Percentiles rank a stretch among this genome's conserved stretches.
phyloP scores from a whole-genome alignment of 805 yeast genomes.

The Lachancea cidri region DNA sequence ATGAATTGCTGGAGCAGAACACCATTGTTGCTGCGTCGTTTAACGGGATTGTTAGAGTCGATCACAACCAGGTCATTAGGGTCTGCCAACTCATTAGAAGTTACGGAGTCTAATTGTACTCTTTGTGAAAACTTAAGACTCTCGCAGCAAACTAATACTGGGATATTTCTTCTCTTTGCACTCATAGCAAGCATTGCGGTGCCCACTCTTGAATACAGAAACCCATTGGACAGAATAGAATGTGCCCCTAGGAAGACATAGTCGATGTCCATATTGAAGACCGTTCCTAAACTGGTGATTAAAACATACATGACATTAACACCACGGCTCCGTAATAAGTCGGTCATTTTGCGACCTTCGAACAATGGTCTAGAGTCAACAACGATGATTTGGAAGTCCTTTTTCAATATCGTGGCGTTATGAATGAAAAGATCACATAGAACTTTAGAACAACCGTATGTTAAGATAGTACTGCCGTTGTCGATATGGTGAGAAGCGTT shows the following conservation, averaged over 20 bases:
- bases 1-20: slow-evolving; percentile 61
- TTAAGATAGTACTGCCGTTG: slow-evolving; percentile 72
- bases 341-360: slow-evolving; percentile 81
- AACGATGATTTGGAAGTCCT: slow-evolving; percentile 74
- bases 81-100: slow-evolving; percentile 86
- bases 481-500: slow-evolving; percentile 72
- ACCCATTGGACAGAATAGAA: slow-evolving; percentile 93
- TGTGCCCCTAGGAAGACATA: slow-evolving; percentile 94
- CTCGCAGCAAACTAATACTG: slow-evolving; percentile 94
- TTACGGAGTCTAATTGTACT: slow-evolving; percentile 94
- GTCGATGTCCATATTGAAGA: slow-evolving; percentile 74
- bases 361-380: slow-evolving; percentile 92
- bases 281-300: slow-evolving; percentile 72
- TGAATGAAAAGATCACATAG: slow-evolving; percentile 66
- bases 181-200: slow-evolving; percentile 91
- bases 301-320: slow-evolving; percentile 71
- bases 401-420: slow-evolving; percentile 55
- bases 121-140: slow-evolving; percentile 90
- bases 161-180: slow-evolving; percentile 81
- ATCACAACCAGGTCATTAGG: slow-evolving; percentile 60
- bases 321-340: slow-evolving; percentile 54
- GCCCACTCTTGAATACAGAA: slow-evolving; percentile 89
- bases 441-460: slow-evolving; percentile 86
- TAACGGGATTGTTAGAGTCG: slow-evolving; percentile 46
- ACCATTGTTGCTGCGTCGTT: slow-evolving; percentile 45